phyloP scores from a whole-genome alignment of 75 land plant genomes.

The Adiantum capillusveneris region DNA sequence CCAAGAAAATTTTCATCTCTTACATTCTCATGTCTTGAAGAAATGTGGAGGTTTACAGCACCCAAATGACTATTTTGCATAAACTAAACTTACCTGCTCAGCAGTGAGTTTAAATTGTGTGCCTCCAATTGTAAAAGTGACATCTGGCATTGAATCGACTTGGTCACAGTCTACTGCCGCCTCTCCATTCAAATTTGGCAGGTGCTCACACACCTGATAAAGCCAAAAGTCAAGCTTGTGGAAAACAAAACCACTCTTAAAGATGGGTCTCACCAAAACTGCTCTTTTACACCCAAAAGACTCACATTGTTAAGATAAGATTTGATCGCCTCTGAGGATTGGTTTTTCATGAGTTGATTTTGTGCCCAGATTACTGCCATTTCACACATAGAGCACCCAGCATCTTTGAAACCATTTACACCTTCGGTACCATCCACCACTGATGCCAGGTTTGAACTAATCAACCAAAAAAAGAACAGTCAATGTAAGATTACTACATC shows the following conservation, averaged over 20 bases:
- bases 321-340: constrained; percentile 43
- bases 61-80: too few species aligned
- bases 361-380: constrained; percentile 80
- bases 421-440: not conserved
- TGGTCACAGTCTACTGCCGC: constrained; percentile 40
- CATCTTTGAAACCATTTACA: constrained; percentile 6
- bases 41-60: too few species aligned
- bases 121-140: constrained; percentile 38
- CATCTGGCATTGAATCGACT: constrained; percentile 33
- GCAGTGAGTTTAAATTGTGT: constrained; percentile 35
- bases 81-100: constrained; percentile 45
- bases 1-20: too few species aligned
- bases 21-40: too few species aligned
- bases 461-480: not conserved
- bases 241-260: constrained; percentile 4
- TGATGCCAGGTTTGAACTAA: not conserved
- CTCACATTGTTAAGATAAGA: constrained; percentile 56
- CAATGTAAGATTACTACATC: too few species aligned
- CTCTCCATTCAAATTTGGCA: constrained; percentile 54
- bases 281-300: not conserved
- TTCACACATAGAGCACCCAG: constrained; percentile 57
- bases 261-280: not conserved
- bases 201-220: constrained; percentile 40
- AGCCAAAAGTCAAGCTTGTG: not conserved
- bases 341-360: constrained; percentile 47